Percentiles rank a stretch among this genome's conserved stretches.
Evolutionary conservation across 371 early-diverging fungal genomes (phyloP).

Genomic region (Synchytrium microbalum): DNA sequence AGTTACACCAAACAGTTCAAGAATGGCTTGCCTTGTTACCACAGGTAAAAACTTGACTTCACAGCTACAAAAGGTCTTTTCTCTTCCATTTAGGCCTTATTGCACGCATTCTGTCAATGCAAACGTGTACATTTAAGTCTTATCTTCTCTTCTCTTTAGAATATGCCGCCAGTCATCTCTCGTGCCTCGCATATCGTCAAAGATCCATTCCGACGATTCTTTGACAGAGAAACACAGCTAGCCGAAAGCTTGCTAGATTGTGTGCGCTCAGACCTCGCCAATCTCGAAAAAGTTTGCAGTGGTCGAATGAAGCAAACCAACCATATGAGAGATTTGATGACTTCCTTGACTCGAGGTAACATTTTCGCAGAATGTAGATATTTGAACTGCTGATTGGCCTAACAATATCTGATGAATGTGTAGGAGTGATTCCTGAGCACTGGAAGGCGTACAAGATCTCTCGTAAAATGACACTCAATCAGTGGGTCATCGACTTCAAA

Average conservation of each 20-base stretch:
- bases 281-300: slow-evolving; percentile 56
- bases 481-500: slow-evolving; percentile 71
- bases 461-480: slow-evolving; percentile 43
- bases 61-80: slow-evolving; percentile 5
- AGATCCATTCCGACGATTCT: slow-evolving; percentile 74
- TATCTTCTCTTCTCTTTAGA: slow-evolving; percentile 18
- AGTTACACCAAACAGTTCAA: slow-evolving; percentile 41
- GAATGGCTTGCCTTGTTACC: slow-evolving; percentile 62
- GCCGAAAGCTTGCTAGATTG: slow-evolving; percentile 50
- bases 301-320: slow-evolving; percentile 83
- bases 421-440: slow-evolving; percentile 60
- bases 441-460: slow-evolving; percentile 77
- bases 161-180: background rate
- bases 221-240: slow-evolving; percentile 69
- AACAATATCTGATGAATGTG: background rate
- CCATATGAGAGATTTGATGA: slow-evolving; percentile 62
- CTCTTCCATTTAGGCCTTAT: too few species aligned
- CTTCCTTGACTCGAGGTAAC: slow-evolving; percentile 53
- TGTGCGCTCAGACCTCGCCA: slow-evolving; percentile 59
- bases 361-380: background rate
- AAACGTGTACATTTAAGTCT: background rate
- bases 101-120: background rate
- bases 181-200: slow-evolving; percentile 33
- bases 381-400: background rate
- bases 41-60: slow-evolving; percentile 12